Evolutionary conservation across 2,329 filamentous ascomycete species (phyloP), one percentile per base, ranked within the genome.

Genomic region (Zymoseptoria passerinii): DNA sequence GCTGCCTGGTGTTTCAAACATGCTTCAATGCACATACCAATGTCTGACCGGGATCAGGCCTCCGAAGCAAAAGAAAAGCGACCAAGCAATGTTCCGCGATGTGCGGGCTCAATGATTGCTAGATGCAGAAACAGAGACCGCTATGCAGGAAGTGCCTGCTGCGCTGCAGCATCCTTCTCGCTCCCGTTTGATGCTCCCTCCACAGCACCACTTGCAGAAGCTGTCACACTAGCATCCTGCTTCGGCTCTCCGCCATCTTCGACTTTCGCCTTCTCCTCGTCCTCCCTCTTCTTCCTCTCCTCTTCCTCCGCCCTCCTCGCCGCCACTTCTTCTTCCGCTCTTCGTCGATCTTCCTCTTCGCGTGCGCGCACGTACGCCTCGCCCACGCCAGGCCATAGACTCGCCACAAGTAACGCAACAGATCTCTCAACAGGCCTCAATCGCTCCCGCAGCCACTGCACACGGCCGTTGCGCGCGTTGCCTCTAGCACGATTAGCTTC

Each of bases 381-480:
- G 0, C 83, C 83, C 27, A 86, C 76, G 0, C 83, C 83, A 0
- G 83, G 83, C 67, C 83, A 80, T 53, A 86, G 67, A 69, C 81
- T 84, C 0, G 83, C 83, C 35, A 86, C 68, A 60, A 86, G 83
- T n/a, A 86, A 73, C n/a, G 81, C 81, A 48, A 83, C 66, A 1
- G 80, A 80, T 44, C 83, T 75, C 68, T 86, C 83, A 0, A 76
- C 69, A 1, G 77, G 75, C 50, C 80, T 71, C 18, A 82, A 51
- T 10, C 65, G 63, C 58, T 72, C 68, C 55, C 72, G 59, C 29
- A 67, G n/a, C 58, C 68, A 66, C 10, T 65, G 65, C 1, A 59
- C 57, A 3, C 66, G 56, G 23, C 63, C 61, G 48, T 70, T 61
- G 40, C 65, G 60, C 9, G 56, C 55, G 19, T 58, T 48, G 18